Conservation (phyloP, 2,329 filamentous ascomycete species). For the Niveomyces coronatus region DNA sequence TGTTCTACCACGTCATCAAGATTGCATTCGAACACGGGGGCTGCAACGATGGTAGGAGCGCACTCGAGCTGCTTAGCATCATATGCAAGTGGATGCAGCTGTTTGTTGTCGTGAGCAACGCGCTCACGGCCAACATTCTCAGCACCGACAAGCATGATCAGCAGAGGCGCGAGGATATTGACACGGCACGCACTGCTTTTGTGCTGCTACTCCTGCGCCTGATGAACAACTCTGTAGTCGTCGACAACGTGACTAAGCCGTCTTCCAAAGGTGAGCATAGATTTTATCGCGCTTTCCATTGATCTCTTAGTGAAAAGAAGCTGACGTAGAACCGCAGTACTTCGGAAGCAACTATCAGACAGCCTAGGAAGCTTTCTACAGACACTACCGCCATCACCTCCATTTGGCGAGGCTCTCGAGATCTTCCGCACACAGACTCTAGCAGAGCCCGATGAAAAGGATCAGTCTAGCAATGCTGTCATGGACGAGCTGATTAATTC, state of each 20-base stretch:
- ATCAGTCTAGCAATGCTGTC: conserved; percentile 34
- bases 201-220: conserved; percentile 52
- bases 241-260: conserved; percentile 42
- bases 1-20: conserved; percentile 88
- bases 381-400: conserved; percentile 45
- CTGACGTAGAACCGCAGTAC: conserved; percentile 23
- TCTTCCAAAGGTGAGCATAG: conserved; percentile 38
- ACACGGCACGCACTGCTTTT: conserved; percentile 50
- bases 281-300: neutral
- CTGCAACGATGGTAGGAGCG: conserved; percentile 36
- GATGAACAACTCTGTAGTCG: conserved; percentile 47
- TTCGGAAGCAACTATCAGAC: conserved; percentile 38
- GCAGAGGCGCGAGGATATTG: conserved; percentile 45
- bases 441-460: conserved; percentile 41
- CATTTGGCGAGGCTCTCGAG: conserved; percentile 44
- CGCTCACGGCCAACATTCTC: conserved; percentile 38
- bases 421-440: conserved; percentile 48
- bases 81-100: conserved; percentile 50
- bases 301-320: neutral
- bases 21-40: conserved; percentile 54
- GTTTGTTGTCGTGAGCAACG: conserved; percentile 40
- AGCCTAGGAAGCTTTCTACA: conserved; percentile 44
- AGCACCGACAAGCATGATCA: conserved; percentile 32
- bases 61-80: conserved; percentile 37
- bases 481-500: conserved; percentile 50